phyloP scores from a whole-genome alignment of 1,139 yeast species.

The Lodderomyces margitis region DNA sequence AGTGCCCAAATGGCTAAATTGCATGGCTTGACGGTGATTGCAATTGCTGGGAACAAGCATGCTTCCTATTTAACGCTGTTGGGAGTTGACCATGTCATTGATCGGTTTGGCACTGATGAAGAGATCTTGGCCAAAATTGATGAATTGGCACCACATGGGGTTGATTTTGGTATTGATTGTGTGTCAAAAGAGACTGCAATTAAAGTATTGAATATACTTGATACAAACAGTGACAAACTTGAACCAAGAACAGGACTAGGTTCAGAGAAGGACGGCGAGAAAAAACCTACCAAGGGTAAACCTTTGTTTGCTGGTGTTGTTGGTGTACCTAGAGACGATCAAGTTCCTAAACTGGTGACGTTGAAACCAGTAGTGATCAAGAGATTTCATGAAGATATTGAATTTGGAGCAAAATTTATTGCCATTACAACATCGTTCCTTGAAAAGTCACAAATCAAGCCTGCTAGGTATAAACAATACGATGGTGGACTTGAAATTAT shows the following conservation, averaged over 20 bases:
- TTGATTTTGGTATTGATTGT: slow-evolving; percentile 42
- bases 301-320: slow-evolving; percentile 38
- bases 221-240: slow-evolving; percentile 6
- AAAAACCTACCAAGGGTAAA: no score
- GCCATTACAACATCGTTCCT: slow-evolving; percentile 30
- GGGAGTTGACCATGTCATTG: slow-evolving; percentile 42
- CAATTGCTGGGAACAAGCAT: slow-evolving; percentile 37
- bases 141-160: slow-evolving; percentile 19
- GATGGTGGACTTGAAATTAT: slow-evolving; percentile 34
- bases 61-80: slow-evolving; percentile 26
- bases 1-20: slow-evolving; percentile 41
- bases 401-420: slow-evolving; percentile 35
- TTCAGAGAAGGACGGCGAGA: no score
- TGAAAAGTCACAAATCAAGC: slow-evolving; percentile 22
- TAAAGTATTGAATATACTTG: slow-evolving; percentile 26
- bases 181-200: slow-evolving; percentile 42
- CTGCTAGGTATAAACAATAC: slow-evolving; percentile 34
- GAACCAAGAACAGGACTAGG: background rate
- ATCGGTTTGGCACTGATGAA: slow-evolving; percentile 27
- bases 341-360: slow-evolving; percentile 21
- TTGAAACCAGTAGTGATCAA: slow-evolving; percentile 35
- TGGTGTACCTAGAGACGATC: slow-evolving; percentile 28
- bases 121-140: slow-evolving; percentile 18
- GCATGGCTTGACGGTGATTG: slow-evolving; percentile 38
- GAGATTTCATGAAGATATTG: slow-evolving; percentile 42